These are phyloP conservation scores for Zizania palustris DNA, from an alignment of 202 grass and related monocot species.

Conservation along the genomic window DNA sequence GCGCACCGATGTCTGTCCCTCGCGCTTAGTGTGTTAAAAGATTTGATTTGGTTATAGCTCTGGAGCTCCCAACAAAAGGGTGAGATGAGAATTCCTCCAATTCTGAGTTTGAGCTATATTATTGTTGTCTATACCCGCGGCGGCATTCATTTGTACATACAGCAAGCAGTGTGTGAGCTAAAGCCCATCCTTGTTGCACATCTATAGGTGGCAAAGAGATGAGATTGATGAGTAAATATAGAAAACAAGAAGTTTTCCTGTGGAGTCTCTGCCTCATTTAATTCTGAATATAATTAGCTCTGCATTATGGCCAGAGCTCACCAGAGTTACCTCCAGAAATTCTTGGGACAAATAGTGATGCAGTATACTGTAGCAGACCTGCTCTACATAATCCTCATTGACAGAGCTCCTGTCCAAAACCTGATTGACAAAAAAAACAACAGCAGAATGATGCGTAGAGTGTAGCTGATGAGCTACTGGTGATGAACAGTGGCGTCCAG, in stretches of 20 bases:
- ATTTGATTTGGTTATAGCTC: slow-evolving; percentile 31
- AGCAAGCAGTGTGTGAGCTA: slow-evolving; percentile 38
- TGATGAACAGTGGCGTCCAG: no score
- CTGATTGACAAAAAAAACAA: no score
- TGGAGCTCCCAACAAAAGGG: slow-evolving; percentile 19
- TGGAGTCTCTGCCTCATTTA: background rate
- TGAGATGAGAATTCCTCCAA: background rate
- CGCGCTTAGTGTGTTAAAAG: background rate
- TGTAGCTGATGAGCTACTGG: no score
- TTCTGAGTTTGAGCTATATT: slow-evolving; percentile 22
- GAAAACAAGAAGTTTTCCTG: slow-evolving; percentile 26
- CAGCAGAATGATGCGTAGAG: no score
- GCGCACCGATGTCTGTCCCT: background rate
- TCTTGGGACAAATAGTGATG: no score
- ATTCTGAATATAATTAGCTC: background rate
- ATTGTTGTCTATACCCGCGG: slow-evolving; percentile 44
- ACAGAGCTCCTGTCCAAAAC: no score
- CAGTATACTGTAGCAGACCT: no score
- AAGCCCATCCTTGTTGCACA: slow-evolving; percentile 50
- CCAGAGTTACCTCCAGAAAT: no score
- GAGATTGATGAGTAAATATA: slow-evolving; percentile 54
- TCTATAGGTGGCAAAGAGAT: slow-evolving; percentile 52
- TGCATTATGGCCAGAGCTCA: no score
- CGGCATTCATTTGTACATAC: slow-evolving; percentile 84
- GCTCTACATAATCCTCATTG: no score